Conservation (phyloP, 1,139 yeast species). For the Protomyces lactucae-debilis region DNA sequence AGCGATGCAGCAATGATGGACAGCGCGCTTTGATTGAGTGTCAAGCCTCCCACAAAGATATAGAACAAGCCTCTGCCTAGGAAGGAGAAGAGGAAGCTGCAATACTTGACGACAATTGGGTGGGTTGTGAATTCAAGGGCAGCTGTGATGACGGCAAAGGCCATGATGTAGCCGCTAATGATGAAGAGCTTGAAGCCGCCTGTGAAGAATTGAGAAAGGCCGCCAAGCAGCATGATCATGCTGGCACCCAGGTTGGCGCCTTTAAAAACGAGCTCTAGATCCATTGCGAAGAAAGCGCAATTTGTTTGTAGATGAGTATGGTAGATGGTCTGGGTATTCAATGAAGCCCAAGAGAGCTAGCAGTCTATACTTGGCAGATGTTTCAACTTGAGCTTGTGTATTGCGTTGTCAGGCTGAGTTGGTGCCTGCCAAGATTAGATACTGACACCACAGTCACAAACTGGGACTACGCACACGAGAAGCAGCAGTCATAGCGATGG, state of each 20-base stretch:
- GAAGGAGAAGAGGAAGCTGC: constrained; percentile 12
- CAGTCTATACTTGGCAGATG: no score
- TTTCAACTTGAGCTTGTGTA: no score
- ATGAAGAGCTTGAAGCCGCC: constrained; percentile 5
- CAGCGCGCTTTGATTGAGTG: background rate
- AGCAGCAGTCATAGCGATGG: no score
- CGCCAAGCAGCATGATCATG: background rate
- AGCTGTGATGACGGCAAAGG: constrained; percentile 2
- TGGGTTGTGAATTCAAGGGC: constrained; percentile 4
- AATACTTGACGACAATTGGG: constrained; percentile 4
- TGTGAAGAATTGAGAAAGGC: constrained; percentile 3
- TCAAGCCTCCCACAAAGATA: background rate
- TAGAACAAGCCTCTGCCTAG: constrained; percentile 12
- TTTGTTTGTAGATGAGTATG: no score
- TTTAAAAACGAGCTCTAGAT: constrained; percentile 4
- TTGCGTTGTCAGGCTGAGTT: no score
- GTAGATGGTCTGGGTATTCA: no score
- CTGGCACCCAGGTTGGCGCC: constrained; percentile 7
- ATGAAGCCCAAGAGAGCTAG: no score
- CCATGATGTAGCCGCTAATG: constrained; percentile 1
- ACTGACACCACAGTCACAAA: no score
- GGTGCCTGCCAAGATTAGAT: no score
- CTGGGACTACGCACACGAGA: no score
- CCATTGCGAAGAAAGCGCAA: background rate
- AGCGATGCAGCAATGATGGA: background rate